Base-by-base conservation (phyloP, 2,329 filamentous ascomycete genomes). In the Salinomyces thailandicus region DNA sequence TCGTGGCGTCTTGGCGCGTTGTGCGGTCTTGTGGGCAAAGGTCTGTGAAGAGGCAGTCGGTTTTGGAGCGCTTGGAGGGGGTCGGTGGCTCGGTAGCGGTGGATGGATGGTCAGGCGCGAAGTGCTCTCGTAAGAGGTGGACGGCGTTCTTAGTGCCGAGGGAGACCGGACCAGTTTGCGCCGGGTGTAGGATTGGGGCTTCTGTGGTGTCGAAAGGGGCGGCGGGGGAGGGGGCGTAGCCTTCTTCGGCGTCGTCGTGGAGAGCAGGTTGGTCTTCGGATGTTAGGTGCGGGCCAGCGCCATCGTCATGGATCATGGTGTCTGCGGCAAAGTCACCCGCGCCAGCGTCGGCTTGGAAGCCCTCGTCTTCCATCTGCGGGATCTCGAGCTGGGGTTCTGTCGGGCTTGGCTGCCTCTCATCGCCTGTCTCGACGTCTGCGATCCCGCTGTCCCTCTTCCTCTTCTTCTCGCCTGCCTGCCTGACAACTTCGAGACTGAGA, bases 61-160 rank as follows among this genome's bases (percentile, higher is more conserved):
- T 73, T 58, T 81, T 81, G 59, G 80, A 81, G 52, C 86, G 77
- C 62, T 82, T 79, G 38, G 78, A 75, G 2, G 79, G 72, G 45
- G 77, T 76, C 14, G 57, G 62, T n/a, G 73, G 69, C 31, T 79
- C 81, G 4, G 77, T 79, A 19, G 84, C 77, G 13, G 75, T 60
- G 16, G 41, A 42, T 6, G 87, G 85, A 24, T 57, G 53, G 4
- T 49, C 45, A 13, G 56, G 50, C 5, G 55, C 56, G 46, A 98
- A 93, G 17, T 83, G 73, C 40, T 95, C 86, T 37, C 91, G 81
- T 6, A 98, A 75, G 36, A 96, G 75, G 60, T 98, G 89, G 14
- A 98, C 93, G 20, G 91, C 91, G 54, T 94, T 87, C 62, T 93
- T 91, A 8, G 91, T 98, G 42, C 85, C 87, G 13, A 93, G 63